Conservation (phyloP, 1,139 yeast species). For the Oligophagozyma castellii region DNA sequence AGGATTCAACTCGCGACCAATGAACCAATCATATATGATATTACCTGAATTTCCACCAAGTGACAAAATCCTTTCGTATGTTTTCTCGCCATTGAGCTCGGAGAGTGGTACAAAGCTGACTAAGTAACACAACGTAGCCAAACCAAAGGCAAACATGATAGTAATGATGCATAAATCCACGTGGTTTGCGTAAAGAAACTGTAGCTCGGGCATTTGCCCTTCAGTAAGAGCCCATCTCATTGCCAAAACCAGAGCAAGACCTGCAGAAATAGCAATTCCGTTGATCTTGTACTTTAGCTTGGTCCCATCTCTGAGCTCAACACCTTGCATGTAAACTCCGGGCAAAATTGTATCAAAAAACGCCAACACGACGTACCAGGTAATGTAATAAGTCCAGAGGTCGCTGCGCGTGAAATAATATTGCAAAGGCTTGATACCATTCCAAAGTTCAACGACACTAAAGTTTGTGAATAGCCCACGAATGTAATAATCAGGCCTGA, state of each 20-base stretch:
- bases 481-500: conserved; percentile 42
- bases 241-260: conserved; percentile 33
- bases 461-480: conserved; percentile 32
- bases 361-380: conserved; percentile 62
- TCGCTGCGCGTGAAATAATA: conserved; percentile 22
- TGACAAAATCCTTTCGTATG: conserved; percentile 61
- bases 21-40: conserved; percentile 79
- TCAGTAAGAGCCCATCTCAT: conserved; percentile 38
- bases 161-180: conserved; percentile 52
- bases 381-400: conserved; percentile 52
- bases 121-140: conserved; percentile 55
- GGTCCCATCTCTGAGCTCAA: conserved; percentile 62
- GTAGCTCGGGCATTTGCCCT: conserved; percentile 65
- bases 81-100: conserved; percentile 36
- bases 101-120: conserved; percentile 49
- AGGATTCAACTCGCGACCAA: conserved; percentile 93
- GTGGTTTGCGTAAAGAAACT: conserved; percentile 56
- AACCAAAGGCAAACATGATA: conserved; percentile 44
- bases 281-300: conserved; percentile 64
- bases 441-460: conserved; percentile 27
- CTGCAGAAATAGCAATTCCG: conserved; percentile 45
- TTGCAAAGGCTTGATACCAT: conserved; percentile 16
- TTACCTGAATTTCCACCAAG: conserved; percentile 78
- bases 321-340: conserved; percentile 56
- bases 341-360: conserved; percentile 58